Evolutionary conservation across 2,329 filamentous ascomycete genomes (phyloP), one percentile per base, ranked within the genome.

Genomic region (Fragosphaeria purpurea): DNA sequence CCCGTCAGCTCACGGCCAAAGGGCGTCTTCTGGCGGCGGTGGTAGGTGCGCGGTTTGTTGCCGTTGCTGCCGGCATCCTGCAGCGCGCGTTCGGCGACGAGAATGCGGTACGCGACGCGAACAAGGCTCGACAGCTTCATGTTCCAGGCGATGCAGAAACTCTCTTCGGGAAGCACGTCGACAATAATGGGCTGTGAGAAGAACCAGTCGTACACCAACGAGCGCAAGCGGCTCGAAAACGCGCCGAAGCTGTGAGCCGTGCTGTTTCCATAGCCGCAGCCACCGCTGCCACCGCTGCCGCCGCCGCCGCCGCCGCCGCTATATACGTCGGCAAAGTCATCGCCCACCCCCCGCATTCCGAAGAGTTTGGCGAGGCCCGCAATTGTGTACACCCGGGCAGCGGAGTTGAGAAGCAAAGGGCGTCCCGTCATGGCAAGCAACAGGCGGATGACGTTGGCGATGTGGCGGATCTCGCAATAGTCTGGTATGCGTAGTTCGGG

Each of bases 371-470:
- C 77, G 7, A 86, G 63, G 4, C 75, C 77, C 37, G 79, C 76
- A n/a, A 85, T 70, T 0, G 82, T 86, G 73, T 80, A 86, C 39
- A 85, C 65, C 11, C 83, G 80, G 9, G 75, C 70, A 0, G 83
- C 83, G 0, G 82, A 85, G 62, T 86, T 76, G 11, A 88, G 62
- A 1, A 70, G 66, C 0, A 80, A 69, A 55, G 79, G 54, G 3
- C n/a, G 39, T 5, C 47, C 51, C 13, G 53, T 70, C 41, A 86
- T 73, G 9, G 75, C 69, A 57, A 77, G 70, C 4, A 87, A 67
- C 0, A 87, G 66, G 1, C 81, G 73, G 44, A 85, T 71, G 37
- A 93, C 79, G 22, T 75, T 76, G 33, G 75, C 76, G 10, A 78
- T 70, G 59, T 87, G 83, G 3, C 83, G 76, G 7, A 79, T 65